A percentile compares a stretch with the other conserved stretches of the same genome.
Conservation (phyloP, 1,284 basidiomycete genomes). For the Thelephora terrestris region DNA sequence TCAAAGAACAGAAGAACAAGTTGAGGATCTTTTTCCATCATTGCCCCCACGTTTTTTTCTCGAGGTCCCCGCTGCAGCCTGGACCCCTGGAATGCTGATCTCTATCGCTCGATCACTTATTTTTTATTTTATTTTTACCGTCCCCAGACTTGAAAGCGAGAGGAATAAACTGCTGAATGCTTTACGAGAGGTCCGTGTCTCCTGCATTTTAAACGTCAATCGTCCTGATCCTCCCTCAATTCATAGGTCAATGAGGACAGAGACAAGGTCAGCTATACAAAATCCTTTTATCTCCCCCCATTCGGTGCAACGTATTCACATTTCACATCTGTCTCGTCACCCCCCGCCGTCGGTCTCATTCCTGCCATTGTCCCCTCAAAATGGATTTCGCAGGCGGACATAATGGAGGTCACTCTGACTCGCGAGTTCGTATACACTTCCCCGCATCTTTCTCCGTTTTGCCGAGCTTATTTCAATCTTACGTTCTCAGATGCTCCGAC, state of each 20-base stretch:
- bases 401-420: constrained; percentile 39
- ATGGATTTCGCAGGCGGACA: constrained; percentile 33
- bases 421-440: constrained; percentile 42
- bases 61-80: background rate
- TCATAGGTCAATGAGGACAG: constrained; percentile 65
- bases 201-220: background rate
- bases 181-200: constrained; percentile 45
- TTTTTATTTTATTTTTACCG: too few relatives aligned
- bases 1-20: constrained; percentile 75
- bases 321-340: too few relatives aligned
- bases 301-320: background rate
- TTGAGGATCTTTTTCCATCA: constrained; percentile 24
- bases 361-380: constrained; percentile 7
- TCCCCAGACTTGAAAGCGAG: constrained; percentile 59
- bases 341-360: background rate
- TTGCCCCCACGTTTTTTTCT: constrained; percentile 4
- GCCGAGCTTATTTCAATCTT: constrained; percentile 2
- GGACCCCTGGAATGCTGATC: background rate
- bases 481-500: constrained; percentile 41
- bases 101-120: background rate
- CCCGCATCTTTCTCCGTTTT: background rate
- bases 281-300: background rate
- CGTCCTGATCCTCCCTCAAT: background rate
- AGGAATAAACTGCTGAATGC: constrained; percentile 51
- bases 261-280: constrained; percentile 42